Evolutionary conservation across 768 basidiomycete genomes (phyloP), one percentile per base, ranked within the genome.

Genomic region (Tulasnella sp.): DNA sequence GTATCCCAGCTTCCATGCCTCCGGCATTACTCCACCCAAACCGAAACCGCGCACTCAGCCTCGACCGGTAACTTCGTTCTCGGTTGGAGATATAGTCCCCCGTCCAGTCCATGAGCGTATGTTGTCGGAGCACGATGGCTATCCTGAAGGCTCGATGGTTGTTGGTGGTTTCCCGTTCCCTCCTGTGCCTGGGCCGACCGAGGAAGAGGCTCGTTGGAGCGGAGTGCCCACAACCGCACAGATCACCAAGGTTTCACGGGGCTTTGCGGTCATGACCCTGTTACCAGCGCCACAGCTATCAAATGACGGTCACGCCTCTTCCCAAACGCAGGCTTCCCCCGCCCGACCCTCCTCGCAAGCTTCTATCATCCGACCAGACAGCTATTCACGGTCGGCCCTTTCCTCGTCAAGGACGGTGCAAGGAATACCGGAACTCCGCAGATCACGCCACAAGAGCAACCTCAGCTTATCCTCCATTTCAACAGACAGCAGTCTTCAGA

Each of bases 401-500:
- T 37, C 64, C 34, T 69, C 34, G 14, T 69, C 64, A 37, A 69
- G 31, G 20, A 28, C 64, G 11, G 18, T 28, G 31, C 31, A 34
- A 69, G 64, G 31, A 0, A 69, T 69, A 69, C 64, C 64, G 3
- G 64, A 69, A 69, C 31, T 69, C 64, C 64, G 64, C 14, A 69
- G 64, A 69, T 69, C 77, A 3, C 24, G 64, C 60, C 79, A 80
- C 79, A 80, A 60, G 79, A 74, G 74, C 28, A 75, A 58, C 44
- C 50, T 48, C 72, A 80, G 79, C 72, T n/a, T 41, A n/a, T 75
- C 79, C 6, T 80, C 79, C 24, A 73, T 75, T 37, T 80, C 79
- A n/a, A 74, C 79, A 9, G 79, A 75, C 37, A 58, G 34, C 46
- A 74, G 74, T 40, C 72, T 54, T n/a, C 46, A 24, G 20, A 73